A percentile compares a stretch with the other conserved stretches of the same genome.
Conservation (phyloP, 495 filamentous ascomycete genomes). For the Sabuloglossum arenarium region DNA sequence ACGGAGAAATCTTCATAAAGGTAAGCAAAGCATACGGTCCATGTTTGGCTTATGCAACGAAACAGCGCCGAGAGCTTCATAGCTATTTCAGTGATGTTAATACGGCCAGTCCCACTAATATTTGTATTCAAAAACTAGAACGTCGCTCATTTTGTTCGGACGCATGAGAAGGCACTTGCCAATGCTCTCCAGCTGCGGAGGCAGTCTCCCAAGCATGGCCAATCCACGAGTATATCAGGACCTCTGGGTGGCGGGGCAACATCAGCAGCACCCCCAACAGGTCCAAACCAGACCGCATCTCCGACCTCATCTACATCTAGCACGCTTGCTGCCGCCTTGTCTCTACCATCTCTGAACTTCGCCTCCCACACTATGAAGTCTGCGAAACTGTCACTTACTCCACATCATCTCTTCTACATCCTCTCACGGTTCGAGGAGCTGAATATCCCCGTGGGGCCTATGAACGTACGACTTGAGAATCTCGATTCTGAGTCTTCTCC, state of each 20-base stretch:
- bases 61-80: neutral
- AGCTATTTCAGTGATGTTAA: neutral
- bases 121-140: conserved; percentile 34
- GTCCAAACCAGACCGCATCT: conserved; percentile 25
- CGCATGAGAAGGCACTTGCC: conserved; percentile 89
- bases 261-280: conserved; percentile 21
- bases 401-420: conserved; percentile 92
- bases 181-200: conserved; percentile 77
- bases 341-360: conserved; percentile 65
- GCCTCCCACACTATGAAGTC: conserved; percentile 68
- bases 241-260: conserved; percentile 20
- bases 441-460: conserved; percentile 72
- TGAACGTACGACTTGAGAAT: conserved; percentile 90
- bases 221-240: conserved; percentile 29
- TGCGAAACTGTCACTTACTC: conserved; percentile 81
- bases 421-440: conserved; percentile 87
- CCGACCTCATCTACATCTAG: conserved; percentile 49
- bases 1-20: conserved; percentile 80
- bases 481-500: conserved; percentile 71
- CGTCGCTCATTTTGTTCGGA: conserved; percentile 85
- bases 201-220: conserved; percentile 43
- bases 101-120: neutral
- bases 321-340: conserved; percentile 60
- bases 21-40: conserved; percentile 20
- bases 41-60: neutral